A percentile compares a stretch with the other conserved stretches of the same genome.
Conservation (phyloP, 129 eudicot species). For the Flaveria ramosissima region DNA sequence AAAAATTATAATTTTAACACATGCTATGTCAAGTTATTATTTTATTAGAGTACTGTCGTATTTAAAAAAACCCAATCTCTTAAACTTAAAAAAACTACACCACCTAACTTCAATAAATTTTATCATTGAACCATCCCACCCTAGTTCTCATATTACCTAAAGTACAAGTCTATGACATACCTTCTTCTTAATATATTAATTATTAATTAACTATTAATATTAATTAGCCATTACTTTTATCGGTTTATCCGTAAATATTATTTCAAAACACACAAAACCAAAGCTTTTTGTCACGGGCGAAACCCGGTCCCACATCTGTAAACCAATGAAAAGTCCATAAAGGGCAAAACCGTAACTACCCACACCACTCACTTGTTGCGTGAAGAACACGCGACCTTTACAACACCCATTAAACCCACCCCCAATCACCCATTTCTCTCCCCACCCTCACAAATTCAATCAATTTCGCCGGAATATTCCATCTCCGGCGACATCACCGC, state of each 20-base stretch:
- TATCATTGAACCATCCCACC: no score
- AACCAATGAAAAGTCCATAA: neutral
- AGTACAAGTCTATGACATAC: no score
- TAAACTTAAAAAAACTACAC: no score
- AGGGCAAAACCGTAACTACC: neutral
- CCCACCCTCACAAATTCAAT: neutral
- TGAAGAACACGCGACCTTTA: neutral
- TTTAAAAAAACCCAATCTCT: no score
- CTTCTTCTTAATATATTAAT: no score
- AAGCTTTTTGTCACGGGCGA: neutral
- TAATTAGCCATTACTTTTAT: no score
- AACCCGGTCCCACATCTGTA: slow-evolving; percentile 9
- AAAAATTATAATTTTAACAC: no score
- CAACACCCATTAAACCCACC: neutral
- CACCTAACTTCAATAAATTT: no score
- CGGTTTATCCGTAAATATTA: neutral
- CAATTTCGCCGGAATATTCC: neutral
- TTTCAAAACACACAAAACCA: neutral
- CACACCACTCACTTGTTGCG: neutral
- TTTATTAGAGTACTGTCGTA: no score
- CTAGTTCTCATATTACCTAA: no score
- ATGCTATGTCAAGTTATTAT: no score
- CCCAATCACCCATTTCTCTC: neutral
- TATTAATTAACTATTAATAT: no score
- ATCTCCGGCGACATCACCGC: neutral